Conservation (phyloP, 2,329 filamentous ascomycete genomes). For the Apiospora koreana region DNA sequence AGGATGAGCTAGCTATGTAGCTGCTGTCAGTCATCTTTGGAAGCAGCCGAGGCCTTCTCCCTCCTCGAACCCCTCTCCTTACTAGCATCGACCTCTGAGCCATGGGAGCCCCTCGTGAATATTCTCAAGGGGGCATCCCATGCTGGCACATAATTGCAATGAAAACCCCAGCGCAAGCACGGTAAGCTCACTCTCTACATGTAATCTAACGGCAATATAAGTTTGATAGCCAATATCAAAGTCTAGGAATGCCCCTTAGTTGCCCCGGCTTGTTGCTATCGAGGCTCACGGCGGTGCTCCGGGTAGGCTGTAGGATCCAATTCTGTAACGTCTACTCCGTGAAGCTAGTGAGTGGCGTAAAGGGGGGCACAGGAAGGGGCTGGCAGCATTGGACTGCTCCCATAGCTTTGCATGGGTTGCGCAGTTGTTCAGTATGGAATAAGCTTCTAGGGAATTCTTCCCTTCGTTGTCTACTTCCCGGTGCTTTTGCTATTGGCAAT, state of each 20-base stretch:
- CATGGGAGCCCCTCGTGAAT: background rate
- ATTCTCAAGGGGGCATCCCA: background rate
- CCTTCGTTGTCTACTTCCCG: too few species aligned
- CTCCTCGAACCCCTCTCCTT: background rate
- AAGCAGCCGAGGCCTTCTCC: background rate
- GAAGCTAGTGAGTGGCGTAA: background rate
- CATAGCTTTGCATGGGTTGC: background rate
- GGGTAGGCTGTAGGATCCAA: background rate
- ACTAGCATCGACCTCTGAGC: background rate
- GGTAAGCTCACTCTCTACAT: background rate
- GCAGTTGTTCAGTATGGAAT: background rate
- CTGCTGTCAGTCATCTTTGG: background rate
- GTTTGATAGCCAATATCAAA: background rate
- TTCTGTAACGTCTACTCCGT: background rate
- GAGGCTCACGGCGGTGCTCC: background rate
- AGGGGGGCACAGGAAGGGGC: too few species aligned
- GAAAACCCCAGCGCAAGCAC: background rate
- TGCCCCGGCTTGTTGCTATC: background rate
- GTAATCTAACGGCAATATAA: background rate
- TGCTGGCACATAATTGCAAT: background rate
- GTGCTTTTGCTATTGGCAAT: too few species aligned
- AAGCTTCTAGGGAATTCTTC: too few species aligned
- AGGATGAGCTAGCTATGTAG: background rate
- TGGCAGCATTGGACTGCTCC: background rate
- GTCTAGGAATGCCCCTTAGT: background rate